Conservation (phyloP, 306 rosid species). For the Hippophae gyantsensis region DNA sequence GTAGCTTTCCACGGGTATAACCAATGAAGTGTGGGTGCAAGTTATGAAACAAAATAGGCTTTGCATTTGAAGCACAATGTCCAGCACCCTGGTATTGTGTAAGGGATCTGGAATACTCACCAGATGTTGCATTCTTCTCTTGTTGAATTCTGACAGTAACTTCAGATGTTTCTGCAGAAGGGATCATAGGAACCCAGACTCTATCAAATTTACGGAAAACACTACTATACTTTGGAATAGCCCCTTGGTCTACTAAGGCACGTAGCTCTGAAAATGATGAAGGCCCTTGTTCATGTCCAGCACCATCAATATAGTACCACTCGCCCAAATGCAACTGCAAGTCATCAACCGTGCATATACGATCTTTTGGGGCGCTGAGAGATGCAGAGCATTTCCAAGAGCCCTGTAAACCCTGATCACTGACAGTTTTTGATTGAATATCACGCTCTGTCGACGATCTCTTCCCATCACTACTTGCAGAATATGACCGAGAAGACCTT, state of each 20-base stretch:
- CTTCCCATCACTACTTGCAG: slow-evolving; percentile 65
- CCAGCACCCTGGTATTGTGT: slow-evolving; percentile 21
- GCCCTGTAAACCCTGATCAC: slow-evolving; percentile 39
- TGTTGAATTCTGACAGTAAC: slow-evolving; percentile 24
- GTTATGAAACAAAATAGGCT: slow-evolving; percentile 34
- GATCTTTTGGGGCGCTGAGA: slow-evolving; percentile 52
- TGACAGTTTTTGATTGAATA: slow-evolving; percentile 34
- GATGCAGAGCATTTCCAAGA: slow-evolving; percentile 33
- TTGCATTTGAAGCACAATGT: slow-evolving; percentile 1
- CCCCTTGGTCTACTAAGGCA: slow-evolving; percentile 64
- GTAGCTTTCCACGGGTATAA: slow-evolving; percentile 80
- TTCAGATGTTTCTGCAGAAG: slow-evolving; percentile 54
- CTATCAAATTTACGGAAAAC: slow-evolving; percentile 79
- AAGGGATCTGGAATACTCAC: slow-evolving; percentile 29
- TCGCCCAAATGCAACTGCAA: slow-evolving; percentile 78
- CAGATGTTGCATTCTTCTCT: slow-evolving; percentile 25
- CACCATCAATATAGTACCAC: slow-evolving; percentile 97
- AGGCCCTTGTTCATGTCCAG: slow-evolving; percentile 95
- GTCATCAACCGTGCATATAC: slow-evolving; percentile 53
- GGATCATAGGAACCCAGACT: slow-evolving; percentile 82
- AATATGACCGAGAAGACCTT: slow-evolving; percentile 49
- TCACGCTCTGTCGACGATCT: slow-evolving; percentile 75
- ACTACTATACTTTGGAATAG: slow-evolving; percentile 58
- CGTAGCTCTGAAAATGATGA: slow-evolving; percentile 73
- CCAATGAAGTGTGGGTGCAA: slow-evolving; percentile 83